Evolutionary conservation across 1,284 basidiomycete genomes (phyloP).

Genomic region (Malassezia pachydermatis): DNA sequence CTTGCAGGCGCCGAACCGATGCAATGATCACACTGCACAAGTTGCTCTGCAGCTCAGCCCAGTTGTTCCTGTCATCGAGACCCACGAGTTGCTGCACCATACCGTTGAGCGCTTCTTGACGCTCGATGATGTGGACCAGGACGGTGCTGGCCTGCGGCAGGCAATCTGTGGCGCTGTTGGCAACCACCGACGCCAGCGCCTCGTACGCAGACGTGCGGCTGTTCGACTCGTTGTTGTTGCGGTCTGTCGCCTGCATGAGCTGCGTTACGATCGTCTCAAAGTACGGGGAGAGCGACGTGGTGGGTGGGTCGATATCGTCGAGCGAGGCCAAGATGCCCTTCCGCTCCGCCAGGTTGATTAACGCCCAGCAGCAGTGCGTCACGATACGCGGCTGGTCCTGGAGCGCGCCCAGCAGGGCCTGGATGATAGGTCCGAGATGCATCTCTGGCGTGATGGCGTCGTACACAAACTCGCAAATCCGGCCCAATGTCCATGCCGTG

Average conservation of each 20-base stretch:
- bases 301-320: conserved; percentile 54
- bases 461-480: conserved; percentile 85
- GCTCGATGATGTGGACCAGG: conserved; percentile 65
- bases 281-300: conserved; percentile 68
- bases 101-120: conserved; percentile 76
- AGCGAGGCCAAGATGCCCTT: conserved; percentile 33
- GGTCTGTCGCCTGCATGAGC: conserved; percentile 49
- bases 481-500: conserved; percentile 91
- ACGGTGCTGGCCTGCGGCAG: conserved; percentile 74
- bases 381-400: conserved; percentile 75
- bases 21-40: conserved; percentile 59
- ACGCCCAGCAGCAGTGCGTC: conserved; percentile 88
- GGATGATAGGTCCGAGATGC: conserved; percentile 72
- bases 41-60: conserved; percentile 95
- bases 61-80: conserved; percentile 92
- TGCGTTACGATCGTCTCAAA: conserved; percentile 59
- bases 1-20: conserved; percentile 58
- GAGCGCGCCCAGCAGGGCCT: conserved; percentile 71
- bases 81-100: conserved; percentile 75
- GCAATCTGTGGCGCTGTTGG: conserved; percentile 70
- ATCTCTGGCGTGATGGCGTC: conserved; percentile 77
- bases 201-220: conserved; percentile 93
- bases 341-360: conserved; percentile 67
- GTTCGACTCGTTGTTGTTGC: conserved; percentile 77
- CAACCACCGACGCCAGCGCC: conserved; percentile 76